Conservation (phyloP, 305 asterid species). For the Solanum hybrid region DNA sequence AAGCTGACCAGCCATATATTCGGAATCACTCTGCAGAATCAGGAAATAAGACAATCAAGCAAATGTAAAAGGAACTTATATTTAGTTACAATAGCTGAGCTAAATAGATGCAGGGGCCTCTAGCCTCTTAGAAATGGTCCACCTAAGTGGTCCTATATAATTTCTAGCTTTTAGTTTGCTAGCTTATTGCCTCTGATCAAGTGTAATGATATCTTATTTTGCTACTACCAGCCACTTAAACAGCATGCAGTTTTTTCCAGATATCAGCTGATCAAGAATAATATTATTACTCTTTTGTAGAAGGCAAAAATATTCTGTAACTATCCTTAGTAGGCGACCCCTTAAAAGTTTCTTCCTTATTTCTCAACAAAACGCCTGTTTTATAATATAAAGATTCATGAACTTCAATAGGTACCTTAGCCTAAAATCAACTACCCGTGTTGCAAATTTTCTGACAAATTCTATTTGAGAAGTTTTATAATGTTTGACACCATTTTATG, state of each 20-base stretch:
- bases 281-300: neutral
- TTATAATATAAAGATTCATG: neutral
- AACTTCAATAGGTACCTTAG: neutral
- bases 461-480: neutral
- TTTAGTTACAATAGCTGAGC: neutral
- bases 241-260: neutral
- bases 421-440: neutral
- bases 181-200: neutral
- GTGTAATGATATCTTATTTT: neutral
- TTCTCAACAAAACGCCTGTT: neutral
- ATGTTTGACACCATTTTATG: neutral
- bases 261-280: neutral
- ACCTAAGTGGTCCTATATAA: neutral
- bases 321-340: neutral
- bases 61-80: neutral
- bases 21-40: slow-evolving; percentile 71
- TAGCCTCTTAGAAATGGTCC: neutral
- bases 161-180: neutral
- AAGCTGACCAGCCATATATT: slow-evolving; percentile 96
- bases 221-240: neutral
- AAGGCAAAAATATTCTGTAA: neutral
- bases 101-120: neutral
- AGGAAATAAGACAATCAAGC: neutral
- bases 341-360: neutral
- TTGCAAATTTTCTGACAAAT: neutral